phyloP scores from a whole-genome alignment of 805 yeast genomes.

The Candida tibetensis region DNA sequence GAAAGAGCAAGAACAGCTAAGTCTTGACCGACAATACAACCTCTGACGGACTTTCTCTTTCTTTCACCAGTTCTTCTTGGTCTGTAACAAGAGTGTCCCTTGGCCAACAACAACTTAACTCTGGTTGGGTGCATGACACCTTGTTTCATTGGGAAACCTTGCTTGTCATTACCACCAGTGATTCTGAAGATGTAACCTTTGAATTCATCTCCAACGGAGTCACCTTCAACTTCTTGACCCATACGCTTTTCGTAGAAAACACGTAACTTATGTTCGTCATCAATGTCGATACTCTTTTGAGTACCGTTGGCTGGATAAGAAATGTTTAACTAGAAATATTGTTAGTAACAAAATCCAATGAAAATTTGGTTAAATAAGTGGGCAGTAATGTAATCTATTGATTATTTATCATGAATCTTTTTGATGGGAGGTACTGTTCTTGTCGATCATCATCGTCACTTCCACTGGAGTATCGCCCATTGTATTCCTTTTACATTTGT shows the following conservation, averaged over 20 bases:
- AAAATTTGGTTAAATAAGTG: no score
- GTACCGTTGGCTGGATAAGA: slow-evolving; percentile 99
- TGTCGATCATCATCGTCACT: no score
- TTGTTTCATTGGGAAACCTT: slow-evolving; percentile 99
- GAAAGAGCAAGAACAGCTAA: slow-evolving; percentile 92
- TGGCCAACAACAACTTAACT: slow-evolving; percentile 90
- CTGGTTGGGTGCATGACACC: slow-evolving; percentile 99
- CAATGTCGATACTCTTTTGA: slow-evolving; percentile 95
- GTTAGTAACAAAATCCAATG: no score
- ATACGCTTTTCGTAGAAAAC: slow-evolving; percentile 98
- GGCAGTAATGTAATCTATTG: no score
- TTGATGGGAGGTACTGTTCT: no score
- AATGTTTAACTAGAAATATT: slow-evolving; percentile 76
- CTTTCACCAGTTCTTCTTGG: slow-evolving; percentile 99
- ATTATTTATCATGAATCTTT: no score
- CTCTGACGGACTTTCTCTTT: slow-evolving; percentile 99
- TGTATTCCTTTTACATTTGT: no score
- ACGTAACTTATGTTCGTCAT: slow-evolving; percentile 98
- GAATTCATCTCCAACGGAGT: slow-evolving; percentile 97
- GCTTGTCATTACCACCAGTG: slow-evolving; percentile 99
- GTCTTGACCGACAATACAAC: slow-evolving; percentile 97
- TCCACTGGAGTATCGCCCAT: no score
- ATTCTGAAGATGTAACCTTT: slow-evolving; percentile 98
- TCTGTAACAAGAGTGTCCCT: slow-evolving; percentile 98
- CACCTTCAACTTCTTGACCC: slow-evolving; percentile 99